Evolutionary conservation across 805 yeast genomes (phyloP).

Genomic region (Starmera pachycereana): DNA sequence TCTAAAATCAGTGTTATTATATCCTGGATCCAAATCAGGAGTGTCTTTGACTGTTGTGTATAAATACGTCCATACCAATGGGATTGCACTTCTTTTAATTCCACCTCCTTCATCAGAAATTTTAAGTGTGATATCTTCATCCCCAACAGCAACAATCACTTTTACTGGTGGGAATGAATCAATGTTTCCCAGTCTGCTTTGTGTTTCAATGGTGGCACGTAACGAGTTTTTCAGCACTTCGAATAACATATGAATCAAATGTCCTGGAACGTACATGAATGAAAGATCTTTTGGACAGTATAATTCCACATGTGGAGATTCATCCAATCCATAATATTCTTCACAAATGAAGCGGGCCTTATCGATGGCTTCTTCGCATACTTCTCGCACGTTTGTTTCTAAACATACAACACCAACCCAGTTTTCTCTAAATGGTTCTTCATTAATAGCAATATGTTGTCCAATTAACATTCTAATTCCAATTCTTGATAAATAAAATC

Average conservation of each 20-base stretch:
- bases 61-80: slow-evolving; percentile 83
- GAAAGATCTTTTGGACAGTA: slow-evolving; percentile 56
- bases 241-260: slow-evolving; percentile 81
- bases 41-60: slow-evolving; percentile 78
- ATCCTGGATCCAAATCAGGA: slow-evolving; percentile 36
- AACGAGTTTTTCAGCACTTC: slow-evolving; percentile 81
- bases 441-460: slow-evolving; percentile 80
- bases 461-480: slow-evolving; percentile 92
- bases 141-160: slow-evolving; percentile 80
- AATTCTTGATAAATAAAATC: slow-evolving; percentile 83
- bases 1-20: slow-evolving; percentile 51
- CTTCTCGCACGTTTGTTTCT: slow-evolving; percentile 71
- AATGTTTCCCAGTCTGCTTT: neutral
- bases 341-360: slow-evolving; percentile 87
- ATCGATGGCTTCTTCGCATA: slow-evolving; percentile 81
- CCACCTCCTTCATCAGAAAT: slow-evolving; percentile 94
- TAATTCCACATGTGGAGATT: slow-evolving; percentile 74
- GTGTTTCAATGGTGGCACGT: slow-evolving; percentile 78
- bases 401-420: slow-evolving; percentile 88
- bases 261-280: slow-evolving; percentile 92
- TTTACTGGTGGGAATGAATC: slow-evolving; percentile 69
- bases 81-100: slow-evolving; percentile 73
- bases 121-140: slow-evolving; percentile 84
- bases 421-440: slow-evolving; percentile 51
- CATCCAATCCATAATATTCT: slow-evolving; percentile 79